These are phyloP conservation scores for Raphanus hybrid DNA, from an alignment of 441 rosid species.

Conservation along the genomic window DNA sequence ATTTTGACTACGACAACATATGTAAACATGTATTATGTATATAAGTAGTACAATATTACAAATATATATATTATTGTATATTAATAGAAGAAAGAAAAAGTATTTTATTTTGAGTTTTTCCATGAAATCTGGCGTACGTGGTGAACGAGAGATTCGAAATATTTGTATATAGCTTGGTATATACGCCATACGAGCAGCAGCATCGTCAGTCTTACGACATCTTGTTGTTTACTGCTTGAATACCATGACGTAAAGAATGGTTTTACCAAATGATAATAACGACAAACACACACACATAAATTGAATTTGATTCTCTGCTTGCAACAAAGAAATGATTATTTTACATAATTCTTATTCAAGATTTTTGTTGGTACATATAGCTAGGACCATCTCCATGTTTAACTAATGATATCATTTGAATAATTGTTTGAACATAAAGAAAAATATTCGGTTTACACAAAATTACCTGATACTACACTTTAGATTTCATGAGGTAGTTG, in stretches of 20 bases:
- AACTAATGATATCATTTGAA: background rate
- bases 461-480: background rate
- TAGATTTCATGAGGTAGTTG: background rate
- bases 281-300: conserved; percentile 26
- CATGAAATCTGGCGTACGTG: conserved; percentile 42
- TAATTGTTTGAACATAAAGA: background rate
- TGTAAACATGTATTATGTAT: too few species aligned
- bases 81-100: background rate
- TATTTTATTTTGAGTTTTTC: conserved; percentile 3
- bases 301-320: background rate
- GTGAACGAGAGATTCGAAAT: conserved; percentile 35
- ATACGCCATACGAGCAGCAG: conserved; percentile 33
- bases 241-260: conserved; percentile 26
- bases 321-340: background rate
- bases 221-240: conserved; percentile 28
- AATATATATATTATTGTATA: background rate
- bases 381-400: background rate
- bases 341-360: background rate
- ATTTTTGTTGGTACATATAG: conserved; percentile 22
- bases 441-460: conserved; percentile 7
- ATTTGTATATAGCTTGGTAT: conserved; percentile 28
- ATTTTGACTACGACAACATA: background rate
- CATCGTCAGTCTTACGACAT: conserved; percentile 40
- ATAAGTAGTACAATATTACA: too few species aligned
- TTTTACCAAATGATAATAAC: conserved; percentile 14